Evolutionary conservation across 2,329 filamentous ascomycete genomes (phyloP), one percentile per base, ranked within the genome.

Genomic region (Hypoxylon rubiginosum): DNA sequence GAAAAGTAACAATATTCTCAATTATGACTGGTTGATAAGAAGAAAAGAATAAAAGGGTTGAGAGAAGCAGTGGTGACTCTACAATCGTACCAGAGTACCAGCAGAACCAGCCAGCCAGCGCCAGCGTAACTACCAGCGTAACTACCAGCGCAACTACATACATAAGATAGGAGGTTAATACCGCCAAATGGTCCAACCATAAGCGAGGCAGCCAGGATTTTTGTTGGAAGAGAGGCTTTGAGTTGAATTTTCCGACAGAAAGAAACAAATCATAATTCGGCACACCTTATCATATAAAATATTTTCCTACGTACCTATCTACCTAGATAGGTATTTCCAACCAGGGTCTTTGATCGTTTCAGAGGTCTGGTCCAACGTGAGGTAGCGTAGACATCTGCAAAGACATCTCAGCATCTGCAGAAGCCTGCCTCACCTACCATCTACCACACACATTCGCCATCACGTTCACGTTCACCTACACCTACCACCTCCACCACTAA

Each of bases 401-500:
- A 24, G 21, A 24, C 21, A 24, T 24, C 21, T 24, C n/a, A n/a
- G 21, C 49, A 50, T 62, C 28, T 58, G 49, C 43, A 34, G 9
- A 51, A 43, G 39, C 39, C 39, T 43, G 39, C 39, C 39, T 43
- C 39, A 50, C 58, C 52, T 67, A 55, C 64, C 64, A 64, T 64
- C 64, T 62, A 61, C 64, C 61, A 61, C 61, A 63, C 64, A 64
- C 60, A 55, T 9, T 55, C 56, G 53, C 48, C 26, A 60, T 68
- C 62, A 62, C 58, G 50, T 49, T 68, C 62, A 62, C 58, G 50
- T 49, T 24, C 45, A 55, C 52, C 54, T 53, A 39, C 48, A 64
- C 58, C 62, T 51, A 26, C 36, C 34, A 39, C 53, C 24, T 32
- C 53, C 39, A 36, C 30, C n/a, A 53, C 28, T 39, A 24, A 49